These are phyloP conservation scores for Chlamydomonas reinhardtii DNA, from an alignment of 163 green algal genomes.

Conservation along the genomic window DNA sequence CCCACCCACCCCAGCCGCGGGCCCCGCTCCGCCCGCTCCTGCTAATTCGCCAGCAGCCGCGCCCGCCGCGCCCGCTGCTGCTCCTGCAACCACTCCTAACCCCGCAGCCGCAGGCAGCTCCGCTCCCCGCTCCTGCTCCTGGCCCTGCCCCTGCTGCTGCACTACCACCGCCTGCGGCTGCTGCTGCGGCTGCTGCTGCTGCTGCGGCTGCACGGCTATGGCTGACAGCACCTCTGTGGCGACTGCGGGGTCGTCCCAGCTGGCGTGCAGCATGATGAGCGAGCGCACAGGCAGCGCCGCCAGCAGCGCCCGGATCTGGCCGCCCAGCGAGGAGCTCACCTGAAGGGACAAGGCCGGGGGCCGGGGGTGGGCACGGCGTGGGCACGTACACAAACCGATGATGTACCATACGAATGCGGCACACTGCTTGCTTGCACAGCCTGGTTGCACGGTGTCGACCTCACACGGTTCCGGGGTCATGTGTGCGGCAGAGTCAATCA, in stretches of 20 bases:
- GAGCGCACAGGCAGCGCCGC: constrained; percentile 30
- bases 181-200: background rate
- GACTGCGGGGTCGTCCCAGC: constrained; percentile 25
- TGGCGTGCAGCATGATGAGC: constrained; percentile 34
- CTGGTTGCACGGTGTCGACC: no score
- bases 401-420: no score
- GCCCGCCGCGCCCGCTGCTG: background rate
- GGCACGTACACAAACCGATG: no score
- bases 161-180: background rate
- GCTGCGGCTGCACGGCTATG: no score
- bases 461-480: no score
- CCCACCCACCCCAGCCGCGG: background rate
- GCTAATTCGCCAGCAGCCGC: no score
- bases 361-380: no score
- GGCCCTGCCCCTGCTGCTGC: background rate
- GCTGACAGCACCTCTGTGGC: background rate
- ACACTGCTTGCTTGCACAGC: no score
- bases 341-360: background rate
- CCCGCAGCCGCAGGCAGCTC: background rate
- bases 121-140: background rate
- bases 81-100: background rate
- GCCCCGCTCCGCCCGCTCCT: background rate
- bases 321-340: background rate
- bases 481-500: no score
- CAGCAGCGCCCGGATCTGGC: constrained; percentile 12